Conservation (phyloP, 306 rosid species). For the Quercus mongolica region DNA sequence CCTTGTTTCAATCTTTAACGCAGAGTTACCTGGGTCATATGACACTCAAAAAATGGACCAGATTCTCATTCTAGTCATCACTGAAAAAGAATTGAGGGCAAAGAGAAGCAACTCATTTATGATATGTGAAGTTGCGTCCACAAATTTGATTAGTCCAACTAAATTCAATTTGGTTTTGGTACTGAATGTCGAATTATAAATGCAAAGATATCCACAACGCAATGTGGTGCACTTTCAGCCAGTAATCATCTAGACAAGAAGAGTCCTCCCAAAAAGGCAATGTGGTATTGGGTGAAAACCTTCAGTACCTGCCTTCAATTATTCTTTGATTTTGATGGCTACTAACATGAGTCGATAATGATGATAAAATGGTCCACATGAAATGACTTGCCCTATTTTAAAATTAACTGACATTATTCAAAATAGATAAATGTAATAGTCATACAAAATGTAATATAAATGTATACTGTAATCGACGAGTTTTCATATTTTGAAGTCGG, state of each 20-base stretch:
- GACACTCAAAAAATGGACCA: background rate
- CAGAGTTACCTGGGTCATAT: background rate
- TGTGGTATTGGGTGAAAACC: background rate
- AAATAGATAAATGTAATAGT: too few species aligned
- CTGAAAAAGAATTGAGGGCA: background rate
- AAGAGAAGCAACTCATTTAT: background rate
- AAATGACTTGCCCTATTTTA: background rate
- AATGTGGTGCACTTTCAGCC: slow-evolving; percentile 11
- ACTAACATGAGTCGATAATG: background rate
- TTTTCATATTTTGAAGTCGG: too few species aligned
- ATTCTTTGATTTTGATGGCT: slow-evolving; percentile 9
- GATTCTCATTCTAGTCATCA: background rate
- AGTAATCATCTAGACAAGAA: background rate
- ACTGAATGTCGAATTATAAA: background rate
- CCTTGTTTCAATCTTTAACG: background rate
- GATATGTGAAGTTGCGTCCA: slow-evolving; percentile 24
- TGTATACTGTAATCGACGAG: too few species aligned
- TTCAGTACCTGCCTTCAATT: slow-evolving; percentile 2
- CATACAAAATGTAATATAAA: too few species aligned
- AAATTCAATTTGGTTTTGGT: background rate
- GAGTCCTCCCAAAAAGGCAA: slow-evolving; percentile 23
- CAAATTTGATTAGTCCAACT: slow-evolving; percentile 1
- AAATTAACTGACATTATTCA: too few species aligned
- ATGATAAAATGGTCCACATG: background rate
- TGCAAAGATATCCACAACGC: slow-evolving; percentile 3